Evolutionary conservation across 331 rosid genomes (phyloP).

Genomic region (Quercus lobata): DNA sequence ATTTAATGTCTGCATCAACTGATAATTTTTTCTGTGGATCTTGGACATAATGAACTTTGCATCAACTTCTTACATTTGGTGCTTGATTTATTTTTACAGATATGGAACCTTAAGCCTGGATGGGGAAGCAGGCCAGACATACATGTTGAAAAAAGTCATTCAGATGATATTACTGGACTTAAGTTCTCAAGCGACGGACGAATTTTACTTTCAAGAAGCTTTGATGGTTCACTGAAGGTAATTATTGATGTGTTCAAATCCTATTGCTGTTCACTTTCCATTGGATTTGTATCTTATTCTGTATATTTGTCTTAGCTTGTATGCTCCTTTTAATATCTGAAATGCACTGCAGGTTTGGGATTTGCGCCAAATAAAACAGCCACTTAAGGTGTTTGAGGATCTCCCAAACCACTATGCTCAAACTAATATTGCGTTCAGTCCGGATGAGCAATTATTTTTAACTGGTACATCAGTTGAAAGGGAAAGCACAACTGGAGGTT

Average conservation of each 20-base stretch:
- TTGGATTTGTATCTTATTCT: neutral
- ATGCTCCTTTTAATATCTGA: conserved; percentile 18
- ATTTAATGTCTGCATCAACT: conserved; percentile 1
- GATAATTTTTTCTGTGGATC: neutral
- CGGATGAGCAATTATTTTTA: conserved; percentile 82
- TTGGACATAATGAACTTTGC: neutral
- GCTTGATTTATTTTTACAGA: conserved; percentile 36
- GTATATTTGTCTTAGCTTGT: neutral
- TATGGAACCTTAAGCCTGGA: conserved; percentile 89
- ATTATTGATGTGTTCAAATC: neutral
- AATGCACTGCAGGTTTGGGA: conserved; percentile 76
- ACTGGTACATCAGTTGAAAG: conserved; percentile 93
- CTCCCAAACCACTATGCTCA: conserved; percentile 86
- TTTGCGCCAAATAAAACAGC: conserved; percentile 70
- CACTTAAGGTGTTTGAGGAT: conserved; percentile 71
- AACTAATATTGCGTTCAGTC: conserved; percentile 84
- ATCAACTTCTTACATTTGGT: conserved; percentile 15
- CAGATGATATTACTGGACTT: conserved; percentile 68
- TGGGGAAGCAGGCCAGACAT: conserved; percentile 98
- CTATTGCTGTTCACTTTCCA: conserved; percentile 1
- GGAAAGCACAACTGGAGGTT: conserved; percentile 79
- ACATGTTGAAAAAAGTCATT: conserved; percentile 60
- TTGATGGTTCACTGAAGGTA: conserved; percentile 85
- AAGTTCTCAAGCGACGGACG: conserved; percentile 82
- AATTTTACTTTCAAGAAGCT: conserved; percentile 74